Evolutionary conservation across 2,329 filamentous ascomycete genomes (phyloP).

Genomic region (Talaromyces piceae): DNA sequence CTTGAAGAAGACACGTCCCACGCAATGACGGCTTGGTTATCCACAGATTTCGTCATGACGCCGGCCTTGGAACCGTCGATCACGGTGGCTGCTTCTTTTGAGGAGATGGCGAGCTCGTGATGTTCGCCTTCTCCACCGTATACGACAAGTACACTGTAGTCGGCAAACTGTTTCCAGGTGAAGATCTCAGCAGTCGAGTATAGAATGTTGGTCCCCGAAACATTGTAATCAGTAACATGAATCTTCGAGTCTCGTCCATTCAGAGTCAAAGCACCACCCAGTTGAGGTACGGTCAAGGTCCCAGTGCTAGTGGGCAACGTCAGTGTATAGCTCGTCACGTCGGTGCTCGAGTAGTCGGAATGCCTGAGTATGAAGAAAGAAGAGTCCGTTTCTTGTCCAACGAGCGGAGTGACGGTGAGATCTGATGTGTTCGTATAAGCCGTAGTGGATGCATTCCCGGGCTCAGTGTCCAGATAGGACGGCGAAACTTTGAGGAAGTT

Average conservation of each 20-base stretch:
- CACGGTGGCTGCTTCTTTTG: conserved; percentile 19
- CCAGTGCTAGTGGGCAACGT: conserved; percentile 43
- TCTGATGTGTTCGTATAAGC: conserved; percentile 48
- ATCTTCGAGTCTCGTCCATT: conserved; percentile 40
- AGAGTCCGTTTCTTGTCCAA: conserved; percentile 45
- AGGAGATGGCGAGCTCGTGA: conserved; percentile 33
- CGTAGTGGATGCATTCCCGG: conserved; percentile 36
- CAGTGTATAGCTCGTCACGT: conserved; percentile 55
- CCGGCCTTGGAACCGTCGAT: conserved; percentile 26
- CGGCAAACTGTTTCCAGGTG: conserved; percentile 51
- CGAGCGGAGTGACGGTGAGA: conserved; percentile 55
- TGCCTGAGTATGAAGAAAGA: conserved; percentile 64
- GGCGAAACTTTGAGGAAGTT: conserved; percentile 69
- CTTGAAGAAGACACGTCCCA: conserved; percentile 50
- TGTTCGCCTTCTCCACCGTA: conserved; percentile 35
- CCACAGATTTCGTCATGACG: conserved; percentile 23
- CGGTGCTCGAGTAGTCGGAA: conserved; percentile 53
- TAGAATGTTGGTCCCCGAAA: conserved; percentile 32
- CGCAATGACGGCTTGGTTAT: conserved; percentile 28
- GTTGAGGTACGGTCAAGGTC: conserved; percentile 33
- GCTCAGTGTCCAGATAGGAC: conserved; percentile 56
- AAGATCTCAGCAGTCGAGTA: conserved; percentile 41
- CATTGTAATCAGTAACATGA: conserved; percentile 35
- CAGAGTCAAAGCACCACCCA: conserved; percentile 31
- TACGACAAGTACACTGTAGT: conserved; percentile 43